Base-by-base conservation (phyloP, 345 rosid genomes). In the Eucalyptus virginea region DNA sequence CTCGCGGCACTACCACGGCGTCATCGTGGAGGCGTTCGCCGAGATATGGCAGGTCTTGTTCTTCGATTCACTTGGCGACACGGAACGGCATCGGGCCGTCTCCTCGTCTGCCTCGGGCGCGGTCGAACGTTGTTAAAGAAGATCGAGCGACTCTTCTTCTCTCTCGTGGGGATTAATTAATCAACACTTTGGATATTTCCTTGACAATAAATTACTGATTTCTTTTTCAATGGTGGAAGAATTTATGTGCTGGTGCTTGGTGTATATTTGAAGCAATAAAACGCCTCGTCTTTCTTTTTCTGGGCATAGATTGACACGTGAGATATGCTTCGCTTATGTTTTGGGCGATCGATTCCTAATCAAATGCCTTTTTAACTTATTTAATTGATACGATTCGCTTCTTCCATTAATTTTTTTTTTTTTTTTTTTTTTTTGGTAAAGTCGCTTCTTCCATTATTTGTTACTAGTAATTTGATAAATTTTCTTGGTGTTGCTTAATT, bases 31-130 rank as follows among this genome's bases (percentile, higher is more conserved):
- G 88, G 97, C 94, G 1, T 95, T 95, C 91, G 88, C 94, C 2
- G 95, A 93, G 88, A 90, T 94, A 65, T 95, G 97, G 96, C 91
- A 91, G 90, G 89, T 90, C 18, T 85, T 95, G 91, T 94, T 93
- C 92, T 88, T 86, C 62, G 92, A 92, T 88, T 72, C 86, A 89
- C 87, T 87, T n/a, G 89, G 19, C n/a, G 21, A 72, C 87, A 24
- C 50, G 44, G 42, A 69, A 15, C 47, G 65, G 15, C 45, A 28
- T 15, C 65, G 44, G 60, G 3, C 42, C 40, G 65, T 51, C 44
- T 50, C 60, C 65, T n/a, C 54, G 87, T 51, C 87, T 10, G 8
- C 83, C 83, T 37, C 47, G 83, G 83, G 26, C 42, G 47, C 9
- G 83, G 83, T 19, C 23, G 81, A 72, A 72, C 81, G 45, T 72